Conservation (phyloP, 306 rosid genomes). For the Casuarina glauca region DNA sequence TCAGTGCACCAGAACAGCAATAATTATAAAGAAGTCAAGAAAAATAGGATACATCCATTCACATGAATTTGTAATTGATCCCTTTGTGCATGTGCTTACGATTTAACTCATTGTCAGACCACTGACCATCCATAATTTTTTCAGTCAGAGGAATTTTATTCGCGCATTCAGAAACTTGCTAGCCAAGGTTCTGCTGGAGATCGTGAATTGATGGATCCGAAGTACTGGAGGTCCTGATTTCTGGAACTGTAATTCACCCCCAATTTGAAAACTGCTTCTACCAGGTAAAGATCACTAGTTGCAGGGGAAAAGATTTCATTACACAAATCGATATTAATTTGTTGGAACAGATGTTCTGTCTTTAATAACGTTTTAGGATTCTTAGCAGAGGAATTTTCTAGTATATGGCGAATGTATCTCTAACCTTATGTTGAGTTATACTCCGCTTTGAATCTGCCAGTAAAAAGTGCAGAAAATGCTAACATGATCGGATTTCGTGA, state of each 20-base stretch:
- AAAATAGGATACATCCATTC: background rate
- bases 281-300: background rate
- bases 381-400: background rate
- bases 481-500: background rate
- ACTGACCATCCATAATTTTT: slow-evolving; percentile 31
- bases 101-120: slow-evolving; percentile 7
- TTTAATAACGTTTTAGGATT: background rate
- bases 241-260: slow-evolving; percentile 17
- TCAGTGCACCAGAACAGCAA: background rate
- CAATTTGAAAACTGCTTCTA: background rate
- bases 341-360: background rate
- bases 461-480: background rate
- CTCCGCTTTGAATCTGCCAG: background rate
- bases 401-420: background rate
- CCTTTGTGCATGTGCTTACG: background rate
- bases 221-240: slow-evolving; percentile 61
- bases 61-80: background rate
- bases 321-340: background rate
- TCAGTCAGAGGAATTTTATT: slow-evolving; percentile 93
- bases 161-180: slow-evolving; percentile 78
- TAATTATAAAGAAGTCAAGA: background rate
- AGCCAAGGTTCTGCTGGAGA: slow-evolving; percentile 71
- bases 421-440: background rate
- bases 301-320: background rate
- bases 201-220: slow-evolving; percentile 55